Evolutionary conservation across 2,329 filamentous ascomycete genomes (phyloP).

Genomic region (Sporothrix sp.): DNA sequence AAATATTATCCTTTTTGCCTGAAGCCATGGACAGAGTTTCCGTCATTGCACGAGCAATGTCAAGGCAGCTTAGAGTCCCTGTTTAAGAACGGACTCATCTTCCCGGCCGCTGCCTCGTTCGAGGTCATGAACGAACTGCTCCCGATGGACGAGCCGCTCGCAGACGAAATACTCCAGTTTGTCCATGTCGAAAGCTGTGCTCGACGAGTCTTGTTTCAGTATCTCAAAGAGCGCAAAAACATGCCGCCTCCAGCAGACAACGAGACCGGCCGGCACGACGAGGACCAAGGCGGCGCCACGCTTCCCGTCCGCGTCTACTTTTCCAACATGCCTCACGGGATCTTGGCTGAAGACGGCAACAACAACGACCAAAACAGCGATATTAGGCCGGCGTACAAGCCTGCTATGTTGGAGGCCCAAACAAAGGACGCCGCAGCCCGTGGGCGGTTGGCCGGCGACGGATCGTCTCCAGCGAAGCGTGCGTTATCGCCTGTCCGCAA

Average conservation of each 20-base stretch:
- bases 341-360: background rate
- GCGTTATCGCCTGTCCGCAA: background rate
- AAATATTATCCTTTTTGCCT: slow-evolving; percentile 4
- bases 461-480: background rate
- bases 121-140: background rate
- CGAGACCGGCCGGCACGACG: background rate
- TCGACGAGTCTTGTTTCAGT: background rate
- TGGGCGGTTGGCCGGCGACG: background rate
- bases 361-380: background rate
- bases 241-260: background rate
- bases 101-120: background rate
- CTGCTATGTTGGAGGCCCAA: slow-evolving; percentile 2
- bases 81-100: background rate
- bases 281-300: background rate
- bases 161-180: slow-evolving; percentile 2
- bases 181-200: background rate
- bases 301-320: background rate
- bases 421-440: background rate
- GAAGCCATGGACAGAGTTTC: slow-evolving; percentile 3
- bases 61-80: background rate
- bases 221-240: background rate
- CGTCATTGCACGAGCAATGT: background rate
- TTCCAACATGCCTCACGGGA: background rate
- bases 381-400: background rate
- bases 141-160: background rate